Conservation (phyloP, 176 grass and related monocot genomes). For the Avena atlantica region DNA sequence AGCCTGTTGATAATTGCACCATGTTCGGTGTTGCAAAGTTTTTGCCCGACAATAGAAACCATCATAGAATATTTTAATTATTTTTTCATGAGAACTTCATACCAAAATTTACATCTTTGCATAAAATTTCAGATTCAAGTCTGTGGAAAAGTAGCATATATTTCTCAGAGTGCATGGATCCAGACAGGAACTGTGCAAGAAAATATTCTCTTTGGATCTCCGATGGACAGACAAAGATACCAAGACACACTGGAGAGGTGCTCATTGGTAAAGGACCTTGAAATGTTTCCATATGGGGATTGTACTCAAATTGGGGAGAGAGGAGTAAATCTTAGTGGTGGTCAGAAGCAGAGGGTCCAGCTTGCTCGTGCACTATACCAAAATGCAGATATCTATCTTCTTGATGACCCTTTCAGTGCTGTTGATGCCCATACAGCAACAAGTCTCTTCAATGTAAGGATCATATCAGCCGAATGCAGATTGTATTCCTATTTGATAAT, state of each 20-base stretch:
- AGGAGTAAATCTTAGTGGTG: constrained; percentile 96
- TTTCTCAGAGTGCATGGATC: constrained; percentile 96
- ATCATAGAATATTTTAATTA: background rate
- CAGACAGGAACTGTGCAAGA: constrained; percentile 89
- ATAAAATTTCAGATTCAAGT: constrained; percentile 73
- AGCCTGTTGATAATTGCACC: background rate
- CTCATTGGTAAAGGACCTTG: constrained; percentile 82
- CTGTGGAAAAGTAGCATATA: constrained; percentile 80
- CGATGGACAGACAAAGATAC: constrained; percentile 72
- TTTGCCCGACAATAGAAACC: background rate
- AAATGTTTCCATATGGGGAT: constrained; percentile 78
- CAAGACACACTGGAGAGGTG: constrained; percentile 71
- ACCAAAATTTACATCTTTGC: constrained; percentile 23
- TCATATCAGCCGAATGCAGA: background rate
- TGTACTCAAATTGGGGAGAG: constrained; percentile 91
- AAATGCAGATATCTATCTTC: constrained; percentile 87
- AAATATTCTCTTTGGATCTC: constrained; percentile 89
- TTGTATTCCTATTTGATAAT: constrained; percentile 14
- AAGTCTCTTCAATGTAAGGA: constrained; percentile 85
- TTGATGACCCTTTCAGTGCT: constrained; percentile 98
- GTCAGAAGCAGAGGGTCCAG: constrained; percentile 97
- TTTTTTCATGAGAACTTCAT: background rate
- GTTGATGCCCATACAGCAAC: constrained; percentile 96
- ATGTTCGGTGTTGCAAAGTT: background rate
- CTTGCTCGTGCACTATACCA: constrained; percentile 93